Percentiles rank a stretch among this genome's conserved stretches.
These are phyloP conservation scores for Pterocarpus santalinus DNA, from an alignment of 306 rosid genomes.

Conservation along the genomic window DNA sequence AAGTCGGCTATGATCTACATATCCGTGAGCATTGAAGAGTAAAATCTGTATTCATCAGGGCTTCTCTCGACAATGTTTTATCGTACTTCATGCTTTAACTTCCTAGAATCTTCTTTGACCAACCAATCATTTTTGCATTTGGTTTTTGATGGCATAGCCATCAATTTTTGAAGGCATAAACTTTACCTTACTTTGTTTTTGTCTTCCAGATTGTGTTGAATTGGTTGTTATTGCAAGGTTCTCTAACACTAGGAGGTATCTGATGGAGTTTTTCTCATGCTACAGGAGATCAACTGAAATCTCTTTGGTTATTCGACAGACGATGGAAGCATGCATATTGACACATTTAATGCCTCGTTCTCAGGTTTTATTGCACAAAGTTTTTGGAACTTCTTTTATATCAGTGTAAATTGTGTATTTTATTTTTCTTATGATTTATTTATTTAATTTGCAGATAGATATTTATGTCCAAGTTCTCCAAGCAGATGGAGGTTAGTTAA, in stretches of 20 bases:
- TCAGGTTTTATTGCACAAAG: conserved; percentile 63
- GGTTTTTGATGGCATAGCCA: conserved; percentile 7
- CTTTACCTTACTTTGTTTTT: neutral
- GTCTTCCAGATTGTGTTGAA: conserved; percentile 30
- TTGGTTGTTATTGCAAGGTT: conserved; percentile 25
- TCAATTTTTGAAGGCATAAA: neutral
- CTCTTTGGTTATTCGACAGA: conserved; percentile 88
- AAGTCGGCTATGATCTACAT: conserved; percentile 4
- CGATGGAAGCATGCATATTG: conserved; percentile 89
- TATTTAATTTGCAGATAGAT: conserved; percentile 70
- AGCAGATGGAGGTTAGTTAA: conserved; percentile 87
- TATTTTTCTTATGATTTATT: conserved; percentile 40
- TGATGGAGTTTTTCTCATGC: conserved; percentile 44
- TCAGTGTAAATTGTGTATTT: neutral
- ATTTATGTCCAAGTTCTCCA: conserved; percentile 94
- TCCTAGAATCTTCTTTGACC: neutral
- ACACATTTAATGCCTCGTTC: conserved; percentile 91
- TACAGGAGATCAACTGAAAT: conserved; percentile 93
- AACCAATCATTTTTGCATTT: neutral
- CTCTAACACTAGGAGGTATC: conserved; percentile 26
- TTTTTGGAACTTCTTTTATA: conserved; percentile 42
- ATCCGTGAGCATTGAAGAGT: neutral
- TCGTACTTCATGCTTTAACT: neutral
- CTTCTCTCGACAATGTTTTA: neutral
- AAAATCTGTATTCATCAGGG: neutral